Base-by-base conservation (phyloP, 1,139 yeast genomes). In the Meyerozyma carpophila region DNA sequence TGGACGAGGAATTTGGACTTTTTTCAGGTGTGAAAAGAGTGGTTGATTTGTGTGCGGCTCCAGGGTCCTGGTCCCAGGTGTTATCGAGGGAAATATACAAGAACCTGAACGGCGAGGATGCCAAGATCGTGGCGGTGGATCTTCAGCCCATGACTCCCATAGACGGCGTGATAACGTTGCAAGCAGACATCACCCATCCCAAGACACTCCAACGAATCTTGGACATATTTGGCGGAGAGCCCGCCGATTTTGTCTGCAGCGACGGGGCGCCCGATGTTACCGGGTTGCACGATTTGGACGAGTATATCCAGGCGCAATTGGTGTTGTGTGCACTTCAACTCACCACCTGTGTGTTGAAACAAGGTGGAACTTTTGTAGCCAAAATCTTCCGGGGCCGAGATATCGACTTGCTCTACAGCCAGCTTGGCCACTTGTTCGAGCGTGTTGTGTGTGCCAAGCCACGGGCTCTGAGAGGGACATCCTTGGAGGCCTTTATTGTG, bases 181-280 rank as follows among this genome's bases (percentile, higher is more conserved):
- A 93, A 62, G 98, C 98, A 1, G 98, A 93, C 65, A 93, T 93
- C 52, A 93, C 98, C 4, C 97, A 93, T 62, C 98, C 98, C 9
- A 79, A 81, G 57, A 93, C 98, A 0, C 70, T 93, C 44, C 76
- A 77, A 41, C 75, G 75, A 55, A 93, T 93, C 39, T 68, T 87
- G 52, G 85, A 82, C 36, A 75, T 84, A 32, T 93, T 93, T 67
- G 94, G 88, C 31, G 96, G 96, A 37, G 88, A 87, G 54, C 82
- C 86, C 42, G 98, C 98, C 0, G 98, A 93, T 62, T 85, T 93
- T 59, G 96, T 93, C 1, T 88, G 96, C 55, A 85, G 95, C 51
- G 98, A 93, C 63, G 98, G 98, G 43, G 98, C 98, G 0, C 98
- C 98, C 1, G 98, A 93, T 65, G 98, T 93, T 24, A 94, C 98